Conservation (phyloP, 441 rosid genomes). For the Pelargonium hybrid region DNA sequence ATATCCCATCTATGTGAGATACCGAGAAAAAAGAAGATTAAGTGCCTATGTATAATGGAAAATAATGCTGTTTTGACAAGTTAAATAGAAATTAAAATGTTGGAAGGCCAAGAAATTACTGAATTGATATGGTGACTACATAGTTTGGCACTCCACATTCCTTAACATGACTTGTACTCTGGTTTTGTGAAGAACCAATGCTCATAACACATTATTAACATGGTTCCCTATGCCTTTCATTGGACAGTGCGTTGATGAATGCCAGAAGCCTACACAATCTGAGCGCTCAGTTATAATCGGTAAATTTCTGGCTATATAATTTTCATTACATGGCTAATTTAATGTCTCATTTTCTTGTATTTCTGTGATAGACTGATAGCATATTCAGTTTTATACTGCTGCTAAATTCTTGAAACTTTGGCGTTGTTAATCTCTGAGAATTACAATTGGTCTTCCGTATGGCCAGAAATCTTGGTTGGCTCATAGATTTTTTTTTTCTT, state of each 20-base stretch:
- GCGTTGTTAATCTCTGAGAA: background rate
- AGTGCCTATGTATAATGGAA: too few species aligned
- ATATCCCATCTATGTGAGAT: too few species aligned
- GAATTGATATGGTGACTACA: too few species aligned
- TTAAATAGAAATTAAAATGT: background rate
- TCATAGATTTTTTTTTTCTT: background rate
- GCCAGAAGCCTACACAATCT: slow-evolving; percentile 23
- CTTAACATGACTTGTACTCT: background rate
- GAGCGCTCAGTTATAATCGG: slow-evolving; percentile 21
- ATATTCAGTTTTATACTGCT: background rate
- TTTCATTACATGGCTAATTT: background rate
- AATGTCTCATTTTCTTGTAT: background rate
- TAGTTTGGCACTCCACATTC: background rate
- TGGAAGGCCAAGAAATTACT: too few species aligned
- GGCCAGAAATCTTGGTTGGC: background rate
- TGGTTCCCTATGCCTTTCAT: slow-evolving; percentile 16
- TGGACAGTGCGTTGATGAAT: slow-evolving; percentile 39
- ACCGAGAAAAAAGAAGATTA: too few species aligned
- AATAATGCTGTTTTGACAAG: background rate
- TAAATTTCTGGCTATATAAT: slow-evolving; percentile 12
- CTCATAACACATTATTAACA: background rate
- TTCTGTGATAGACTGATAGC: background rate
- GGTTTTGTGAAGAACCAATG: background rate
- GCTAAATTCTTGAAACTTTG: background rate
- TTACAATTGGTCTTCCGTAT: background rate